Conservation (phyloP, 768 basidiomycete genomes). For the Auricularia heimuer region DNA sequence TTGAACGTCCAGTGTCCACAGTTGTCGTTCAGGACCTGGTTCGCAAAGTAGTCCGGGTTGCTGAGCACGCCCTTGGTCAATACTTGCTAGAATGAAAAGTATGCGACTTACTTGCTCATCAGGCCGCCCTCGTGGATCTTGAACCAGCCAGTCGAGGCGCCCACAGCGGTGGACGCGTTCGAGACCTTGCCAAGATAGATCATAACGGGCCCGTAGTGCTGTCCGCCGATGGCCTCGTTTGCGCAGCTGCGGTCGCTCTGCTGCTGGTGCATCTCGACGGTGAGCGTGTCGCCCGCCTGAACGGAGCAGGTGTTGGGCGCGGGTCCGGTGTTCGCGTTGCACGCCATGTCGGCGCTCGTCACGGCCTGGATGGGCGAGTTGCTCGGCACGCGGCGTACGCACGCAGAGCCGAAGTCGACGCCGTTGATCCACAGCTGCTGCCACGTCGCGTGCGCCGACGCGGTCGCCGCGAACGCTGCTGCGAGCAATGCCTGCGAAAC, state of each 20-base stretch:
- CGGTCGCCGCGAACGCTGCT: neutral
- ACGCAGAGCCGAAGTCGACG: conserved; percentile 1
- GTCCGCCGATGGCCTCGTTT: conserved; percentile 5
- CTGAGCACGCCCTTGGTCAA: neutral
- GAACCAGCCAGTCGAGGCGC: conserved; percentile 2
- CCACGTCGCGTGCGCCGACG: neutral
- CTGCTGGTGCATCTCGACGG: conserved; percentile 8
- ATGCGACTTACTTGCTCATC: neutral
- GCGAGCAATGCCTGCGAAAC: conserved; percentile 9
- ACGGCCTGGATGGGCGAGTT: conserved; percentile 1
- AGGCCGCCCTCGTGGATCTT: conserved; percentile 5
- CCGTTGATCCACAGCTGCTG: conserved; percentile 5
- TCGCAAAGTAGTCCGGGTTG: conserved; percentile 1
- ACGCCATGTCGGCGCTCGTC: neutral
- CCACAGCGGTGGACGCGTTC: conserved; percentile 1
- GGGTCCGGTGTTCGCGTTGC: conserved; percentile 1
- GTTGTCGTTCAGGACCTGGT: conserved; percentile 3
- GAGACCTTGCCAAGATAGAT: conserved; percentile 6
- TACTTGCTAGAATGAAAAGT: neutral
- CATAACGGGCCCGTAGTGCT: conserved; percentile 5
- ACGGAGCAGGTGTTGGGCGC: conserved; percentile 1
- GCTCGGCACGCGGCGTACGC: neutral
- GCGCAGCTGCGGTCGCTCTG: conserved; percentile 1
- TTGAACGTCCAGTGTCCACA: conserved; percentile 1
- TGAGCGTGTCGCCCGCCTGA: conserved; percentile 6